Evolutionary conservation across 2,329 filamentous ascomycete genomes (phyloP).

Genomic region (Penicillium italicum): DNA sequence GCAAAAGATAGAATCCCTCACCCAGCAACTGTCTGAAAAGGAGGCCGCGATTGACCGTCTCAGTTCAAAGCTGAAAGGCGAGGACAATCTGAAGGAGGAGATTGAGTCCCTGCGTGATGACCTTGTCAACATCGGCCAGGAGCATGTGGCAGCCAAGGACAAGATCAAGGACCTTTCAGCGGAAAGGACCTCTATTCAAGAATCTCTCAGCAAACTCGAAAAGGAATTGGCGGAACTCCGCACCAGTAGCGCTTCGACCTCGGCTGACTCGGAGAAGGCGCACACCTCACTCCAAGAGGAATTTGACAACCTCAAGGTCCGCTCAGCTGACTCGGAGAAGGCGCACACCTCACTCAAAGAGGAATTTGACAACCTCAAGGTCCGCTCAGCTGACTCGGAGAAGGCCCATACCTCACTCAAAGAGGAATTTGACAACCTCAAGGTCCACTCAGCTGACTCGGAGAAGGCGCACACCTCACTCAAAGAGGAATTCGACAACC

Average conservation of each 20-base stretch:
- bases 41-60: conserved; percentile 70
- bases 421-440: conserved; percentile 67
- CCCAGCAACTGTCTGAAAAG: conserved; percentile 50
- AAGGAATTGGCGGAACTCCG: conserved; percentile 62
- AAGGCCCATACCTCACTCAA: conserved; percentile 57
- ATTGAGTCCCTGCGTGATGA: conserved; percentile 80
- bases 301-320: conserved; percentile 68
- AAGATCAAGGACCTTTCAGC: conserved; percentile 64
- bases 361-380: conserved; percentile 69
- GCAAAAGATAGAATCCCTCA: conserved; percentile 36
- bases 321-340: conserved; percentile 66
- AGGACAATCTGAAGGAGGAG: conserved; percentile 76
- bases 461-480: conserved; percentile 54
- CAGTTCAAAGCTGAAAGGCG: conserved; percentile 67
- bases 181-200: conserved; percentile 64
- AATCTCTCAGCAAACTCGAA: conserved; percentile 65
- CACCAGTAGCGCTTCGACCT: conserved; percentile 45
- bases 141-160: conserved; percentile 79
- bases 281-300: conserved; percentile 58
- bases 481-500: conserved; percentile 63
- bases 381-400: conserved; percentile 66
- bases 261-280: conserved; percentile 50
- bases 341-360: conserved; percentile 54
- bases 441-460: conserved; percentile 57
- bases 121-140: conserved; percentile 71